Conservation (phyloP, 2,329 filamentous ascomycete genomes). For the Leptoxyphium fumago region DNA sequence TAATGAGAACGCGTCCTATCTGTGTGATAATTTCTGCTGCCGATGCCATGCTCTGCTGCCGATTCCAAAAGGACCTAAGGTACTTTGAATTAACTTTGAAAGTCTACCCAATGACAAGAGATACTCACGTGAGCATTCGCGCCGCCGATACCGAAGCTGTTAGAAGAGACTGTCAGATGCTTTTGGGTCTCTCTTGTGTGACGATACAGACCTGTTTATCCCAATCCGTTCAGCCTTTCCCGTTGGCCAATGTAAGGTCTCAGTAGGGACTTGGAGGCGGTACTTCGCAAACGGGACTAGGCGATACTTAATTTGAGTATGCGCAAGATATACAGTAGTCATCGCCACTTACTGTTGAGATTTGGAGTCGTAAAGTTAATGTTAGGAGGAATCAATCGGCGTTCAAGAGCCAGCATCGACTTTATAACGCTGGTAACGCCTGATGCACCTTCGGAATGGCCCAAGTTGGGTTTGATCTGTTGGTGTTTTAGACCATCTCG, state of each 20-base stretch:
- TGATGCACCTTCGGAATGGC: conserved; percentile 5
- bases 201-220: background rate
- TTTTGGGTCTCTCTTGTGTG: background rate
- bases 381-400: conserved; percentile 12
- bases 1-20: too few species aligned
- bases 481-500: background rate
- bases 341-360: conserved; percentile 1
- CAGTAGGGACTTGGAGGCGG: conserved; percentile 7
- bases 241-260: conserved; percentile 17
- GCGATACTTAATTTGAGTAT: too few species aligned
- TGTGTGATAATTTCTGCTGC: too few species aligned
- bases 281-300: conserved; percentile 13
- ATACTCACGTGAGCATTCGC: conserved; percentile 12
- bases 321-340: too few species aligned
- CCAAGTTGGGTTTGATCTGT: conserved; percentile 6
- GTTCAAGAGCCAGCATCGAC: conserved; percentile 10
- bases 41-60: too few species aligned
- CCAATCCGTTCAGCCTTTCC: conserved; percentile 5
- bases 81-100: too few species aligned
- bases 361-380: conserved; percentile 12
- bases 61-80: too few species aligned
- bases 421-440: conserved; percentile 2
- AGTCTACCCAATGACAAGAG: too few species aligned
- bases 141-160: conserved; percentile 16
- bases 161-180: conserved; percentile 1